Percentiles rank a stretch among this genome's conserved stretches.
These are phyloP conservation scores for Alternaria brassicae DNA, from an alignment of 2,329 filamentous ascomycete genomes.

Conservation along the genomic window DNA sequence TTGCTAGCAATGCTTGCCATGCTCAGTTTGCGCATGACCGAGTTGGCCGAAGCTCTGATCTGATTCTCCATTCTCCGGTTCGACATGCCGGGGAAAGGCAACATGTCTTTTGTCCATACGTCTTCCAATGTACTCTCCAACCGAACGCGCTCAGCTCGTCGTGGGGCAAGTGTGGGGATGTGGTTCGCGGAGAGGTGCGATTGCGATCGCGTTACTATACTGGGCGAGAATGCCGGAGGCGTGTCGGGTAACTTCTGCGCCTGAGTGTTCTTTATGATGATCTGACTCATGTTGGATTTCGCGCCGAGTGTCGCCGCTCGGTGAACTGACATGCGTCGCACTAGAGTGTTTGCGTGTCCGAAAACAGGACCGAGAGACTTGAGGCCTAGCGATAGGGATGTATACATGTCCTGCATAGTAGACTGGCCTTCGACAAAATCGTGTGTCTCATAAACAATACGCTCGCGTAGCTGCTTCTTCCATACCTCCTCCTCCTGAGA, in stretches of 20 bases:
- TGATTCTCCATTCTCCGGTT: slow-evolving; percentile 71
- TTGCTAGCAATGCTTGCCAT: slow-evolving; percentile 79
- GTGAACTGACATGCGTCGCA: slow-evolving; percentile 78
- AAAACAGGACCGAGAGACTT: slow-evolving; percentile 78
- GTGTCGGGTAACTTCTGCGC: slow-evolving; percentile 65
- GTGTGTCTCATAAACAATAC: slow-evolving; percentile 58
- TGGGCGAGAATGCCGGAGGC: slow-evolving; percentile 53
- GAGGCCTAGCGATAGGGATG: slow-evolving; percentile 72
- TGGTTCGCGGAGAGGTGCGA: slow-evolving; percentile 74
- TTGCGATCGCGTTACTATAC: slow-evolving; percentile 77
- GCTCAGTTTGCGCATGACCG: slow-evolving; percentile 87
- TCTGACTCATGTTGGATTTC: slow-evolving; percentile 72
- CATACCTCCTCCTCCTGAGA: slow-evolving; percentile 80
- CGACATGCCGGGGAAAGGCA: slow-evolving; percentile 85
- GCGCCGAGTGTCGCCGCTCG: slow-evolving; percentile 76
- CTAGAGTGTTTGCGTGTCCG: slow-evolving; percentile 70
- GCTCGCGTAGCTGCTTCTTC: slow-evolving; percentile 70
- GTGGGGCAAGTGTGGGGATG: slow-evolving; percentile 74
- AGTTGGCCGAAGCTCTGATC: slow-evolving; percentile 79
- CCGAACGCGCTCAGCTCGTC: slow-evolving; percentile 76
- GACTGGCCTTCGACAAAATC: slow-evolving; percentile 58
- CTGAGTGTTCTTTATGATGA: slow-evolving; percentile 87
- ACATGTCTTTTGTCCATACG: slow-evolving; percentile 80
- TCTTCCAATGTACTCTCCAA: slow-evolving; percentile 77
- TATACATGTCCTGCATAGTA: slow-evolving; percentile 62